A percentile compares a stretch with the other conserved stretches of the same genome.
Conservation (phyloP, 2,329 filamentous ascomycete genomes). For the Nothophaeocryptopus gaeumannii region DNA sequence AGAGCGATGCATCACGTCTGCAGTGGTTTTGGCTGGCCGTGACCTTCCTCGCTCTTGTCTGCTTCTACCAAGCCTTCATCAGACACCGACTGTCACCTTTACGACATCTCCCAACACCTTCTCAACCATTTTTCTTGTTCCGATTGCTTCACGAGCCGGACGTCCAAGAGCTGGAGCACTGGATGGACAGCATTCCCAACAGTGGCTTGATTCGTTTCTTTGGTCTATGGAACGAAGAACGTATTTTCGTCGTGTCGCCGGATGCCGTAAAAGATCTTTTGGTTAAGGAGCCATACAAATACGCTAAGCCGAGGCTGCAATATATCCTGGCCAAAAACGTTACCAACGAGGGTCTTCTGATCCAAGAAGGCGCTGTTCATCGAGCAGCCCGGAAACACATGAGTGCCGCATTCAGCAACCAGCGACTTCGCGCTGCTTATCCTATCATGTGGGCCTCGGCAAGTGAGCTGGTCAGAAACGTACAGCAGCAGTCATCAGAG, state of each 20-base stretch:
- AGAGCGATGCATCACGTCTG: too few species aligned
- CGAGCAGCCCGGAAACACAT: constrained; percentile 11
- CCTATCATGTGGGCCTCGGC: constrained; percentile 13
- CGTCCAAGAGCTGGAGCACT: constrained; percentile 12
- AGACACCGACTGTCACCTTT: not conserved
- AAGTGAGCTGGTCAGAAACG: not conserved
- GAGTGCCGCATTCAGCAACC: constrained; percentile 9
- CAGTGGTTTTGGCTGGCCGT: not conserved
- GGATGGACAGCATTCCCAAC: constrained; percentile 13
- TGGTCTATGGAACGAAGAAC: constrained; percentile 15
- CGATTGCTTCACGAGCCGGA: constrained; percentile 14
- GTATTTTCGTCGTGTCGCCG: constrained; percentile 10
- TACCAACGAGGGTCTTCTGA: constrained; percentile 9
- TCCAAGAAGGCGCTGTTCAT: constrained; percentile 16
- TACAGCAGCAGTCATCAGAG: constrained; percentile 2
- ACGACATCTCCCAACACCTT: constrained; percentile 8
- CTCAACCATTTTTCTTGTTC: constrained; percentile 10
- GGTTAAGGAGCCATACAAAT: constrained; percentile 5
- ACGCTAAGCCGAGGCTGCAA: constrained; percentile 12
- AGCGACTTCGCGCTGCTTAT: constrained; percentile 11
- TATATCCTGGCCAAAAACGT: constrained; percentile 10
- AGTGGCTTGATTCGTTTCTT: constrained; percentile 16
- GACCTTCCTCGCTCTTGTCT: too few species aligned
- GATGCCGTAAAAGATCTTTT: constrained; percentile 11
- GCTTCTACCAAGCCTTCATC: not conserved